Percentiles rank a stretch among this genome's conserved stretches.
Conservation (phyloP, 2,329 filamentous ascomycete species). For the Paracorniculantispora psalliotae region DNA sequence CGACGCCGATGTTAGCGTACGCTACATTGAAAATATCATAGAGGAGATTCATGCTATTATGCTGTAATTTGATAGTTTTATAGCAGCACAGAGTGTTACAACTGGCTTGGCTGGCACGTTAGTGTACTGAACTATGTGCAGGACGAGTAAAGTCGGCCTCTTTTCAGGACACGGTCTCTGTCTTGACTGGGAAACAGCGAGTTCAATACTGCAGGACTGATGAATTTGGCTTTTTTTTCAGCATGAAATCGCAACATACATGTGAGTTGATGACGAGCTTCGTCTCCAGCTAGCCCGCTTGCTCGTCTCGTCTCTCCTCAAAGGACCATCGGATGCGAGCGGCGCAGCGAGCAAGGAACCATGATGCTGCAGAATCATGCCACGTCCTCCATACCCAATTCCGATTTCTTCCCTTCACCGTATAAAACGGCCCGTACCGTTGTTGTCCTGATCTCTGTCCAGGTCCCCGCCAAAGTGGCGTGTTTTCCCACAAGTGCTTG, state of each 20-base stretch:
- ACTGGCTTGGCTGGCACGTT: too few relatives aligned
- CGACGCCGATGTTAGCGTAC: too few relatives aligned
- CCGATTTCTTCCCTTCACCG: background rate
- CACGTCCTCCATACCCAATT: background rate
- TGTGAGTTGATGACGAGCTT: too few relatives aligned
- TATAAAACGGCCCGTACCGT: too few relatives aligned
- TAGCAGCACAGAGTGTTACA: too few relatives aligned
- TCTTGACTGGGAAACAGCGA: background rate
- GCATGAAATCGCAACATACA: too few relatives aligned
- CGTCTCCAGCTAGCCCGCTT: background rate
- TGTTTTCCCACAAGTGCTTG: background rate
- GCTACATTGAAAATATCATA: too few relatives aligned
- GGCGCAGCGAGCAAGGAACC: background rate
- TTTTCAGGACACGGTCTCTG: background rate
- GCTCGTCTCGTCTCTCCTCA: background rate
- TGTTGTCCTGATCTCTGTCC: background rate
- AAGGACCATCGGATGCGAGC: background rate
- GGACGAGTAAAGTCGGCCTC: background rate
- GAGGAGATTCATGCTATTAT: too few relatives aligned
- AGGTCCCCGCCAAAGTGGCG: background rate
- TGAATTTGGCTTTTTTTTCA: background rate
- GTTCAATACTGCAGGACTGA: background rate
- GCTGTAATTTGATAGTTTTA: too few relatives aligned
- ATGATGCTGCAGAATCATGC: background rate
- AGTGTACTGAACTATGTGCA: too few relatives aligned